A percentile compares a stretch with the other conserved stretches of the same genome.
Conservation (phyloP, 1,139 yeast genomes). For the Suhomyces guaymorum region DNA sequence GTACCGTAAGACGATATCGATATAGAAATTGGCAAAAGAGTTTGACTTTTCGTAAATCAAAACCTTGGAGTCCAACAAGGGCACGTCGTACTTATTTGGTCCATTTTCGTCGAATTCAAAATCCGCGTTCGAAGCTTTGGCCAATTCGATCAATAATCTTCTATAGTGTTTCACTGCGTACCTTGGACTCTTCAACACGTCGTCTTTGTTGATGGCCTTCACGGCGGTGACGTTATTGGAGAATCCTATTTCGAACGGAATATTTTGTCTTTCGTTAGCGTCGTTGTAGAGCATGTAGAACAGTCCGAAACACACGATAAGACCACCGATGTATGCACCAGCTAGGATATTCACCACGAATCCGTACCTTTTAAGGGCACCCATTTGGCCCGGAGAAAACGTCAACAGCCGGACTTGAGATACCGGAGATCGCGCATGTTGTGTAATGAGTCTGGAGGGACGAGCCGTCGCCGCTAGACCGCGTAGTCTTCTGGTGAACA, state of each 20-base stretch:
- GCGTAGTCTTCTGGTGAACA: conserved; percentile 6
- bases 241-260: conserved; percentile 42
- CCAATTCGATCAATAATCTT: conserved; percentile 39
- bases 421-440: background rate
- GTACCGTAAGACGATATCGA: conserved; percentile 46
- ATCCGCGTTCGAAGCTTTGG: conserved; percentile 30
- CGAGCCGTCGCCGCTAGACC: no score
- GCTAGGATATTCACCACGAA: conserved; percentile 38
- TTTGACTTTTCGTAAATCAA: conserved; percentile 35
- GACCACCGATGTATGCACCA: conserved; percentile 48
- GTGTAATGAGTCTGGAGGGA: no score
- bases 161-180: conserved; percentile 49
- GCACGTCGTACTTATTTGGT: conserved; percentile 32
- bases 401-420: conserved; percentile 8
- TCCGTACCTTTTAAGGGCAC: conserved; percentile 35
- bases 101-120: conserved; percentile 28
- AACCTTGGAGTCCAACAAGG: conserved; percentile 33
- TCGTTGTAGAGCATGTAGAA: conserved; percentile 43
- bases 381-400: conserved; percentile 19
- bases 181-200: conserved; percentile 44
- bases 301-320: conserved; percentile 41
- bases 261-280: conserved; percentile 42
- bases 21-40: conserved; percentile 44
- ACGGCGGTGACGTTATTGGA: conserved; percentile 40
- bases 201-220: conserved; percentile 49